These are phyloP conservation scores for Colletotrichum costaricense DNA, from an alignment of 2,329 filamentous ascomycete genomes.

Conservation along the genomic window DNA sequence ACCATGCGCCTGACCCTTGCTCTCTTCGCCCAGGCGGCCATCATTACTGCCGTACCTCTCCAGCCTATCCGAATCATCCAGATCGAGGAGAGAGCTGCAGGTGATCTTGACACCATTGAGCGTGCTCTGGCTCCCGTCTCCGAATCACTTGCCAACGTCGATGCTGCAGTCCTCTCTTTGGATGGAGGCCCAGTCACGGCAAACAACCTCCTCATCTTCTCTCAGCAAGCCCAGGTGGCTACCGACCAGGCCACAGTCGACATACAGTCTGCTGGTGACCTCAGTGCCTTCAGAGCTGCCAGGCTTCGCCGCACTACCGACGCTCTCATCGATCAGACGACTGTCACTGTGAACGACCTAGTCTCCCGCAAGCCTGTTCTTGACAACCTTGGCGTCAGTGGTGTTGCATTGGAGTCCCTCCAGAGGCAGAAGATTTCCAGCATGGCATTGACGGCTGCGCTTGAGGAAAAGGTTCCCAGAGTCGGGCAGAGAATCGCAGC, in stretches of 20 bases:
- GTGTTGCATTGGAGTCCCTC: conserved; percentile 39
- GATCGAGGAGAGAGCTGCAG: conserved; percentile 2
- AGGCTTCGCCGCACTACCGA: conserved; percentile 37
- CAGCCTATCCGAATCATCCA: not conserved
- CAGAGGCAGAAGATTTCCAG: conserved; percentile 39
- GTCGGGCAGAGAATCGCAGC: conserved; percentile 42
- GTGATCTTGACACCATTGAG: conserved; percentile 21
- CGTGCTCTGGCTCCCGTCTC: conserved; percentile 21
- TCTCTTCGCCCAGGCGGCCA: conserved; percentile 24
- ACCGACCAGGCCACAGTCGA: conserved; percentile 39
- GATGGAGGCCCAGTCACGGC: conserved; percentile 27
- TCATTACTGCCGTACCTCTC: conserved; percentile 17
- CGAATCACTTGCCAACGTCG: conserved; percentile 18
- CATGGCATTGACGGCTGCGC: conserved; percentile 39
- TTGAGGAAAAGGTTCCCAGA: conserved; percentile 41
- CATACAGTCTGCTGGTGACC: conserved; percentile 39
- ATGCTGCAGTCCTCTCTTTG: conserved; percentile 21
- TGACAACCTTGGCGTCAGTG: conserved; percentile 41
- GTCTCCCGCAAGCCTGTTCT: conserved; percentile 41
- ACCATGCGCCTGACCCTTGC: conserved; percentile 19
- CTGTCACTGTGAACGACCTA: conserved; percentile 38
- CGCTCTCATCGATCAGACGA: conserved; percentile 38
- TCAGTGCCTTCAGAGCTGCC: conserved; percentile 38
- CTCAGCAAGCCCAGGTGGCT: conserved; percentile 29
- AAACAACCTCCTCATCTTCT: conserved; percentile 24